Evolutionary conservation across 75 land plant genomes (phyloP), one percentile per base, ranked within the genome.

Genomic region (Pinus taeda): DNA sequence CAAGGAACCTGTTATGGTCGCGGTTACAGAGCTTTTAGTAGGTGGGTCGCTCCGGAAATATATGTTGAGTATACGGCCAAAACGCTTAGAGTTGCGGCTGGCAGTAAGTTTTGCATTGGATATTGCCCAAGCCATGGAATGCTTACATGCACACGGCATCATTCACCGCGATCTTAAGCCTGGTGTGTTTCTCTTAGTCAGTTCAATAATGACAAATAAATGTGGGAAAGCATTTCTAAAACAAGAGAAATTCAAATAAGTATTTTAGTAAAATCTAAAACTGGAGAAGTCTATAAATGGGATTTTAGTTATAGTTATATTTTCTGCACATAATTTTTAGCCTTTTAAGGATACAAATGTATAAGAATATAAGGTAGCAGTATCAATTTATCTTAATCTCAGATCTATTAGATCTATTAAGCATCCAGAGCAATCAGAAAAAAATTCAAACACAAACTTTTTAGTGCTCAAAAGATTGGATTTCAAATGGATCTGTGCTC

Each of bases 91-190:
- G 36, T 74, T 75, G 56, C 64, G 87, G 24, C 81, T 84, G 69
- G 93, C 93, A 3, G 79, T 95, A 77, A 90, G 85, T 15, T 95
- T 93, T 78, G 98, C 98, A 3, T 84, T 95, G 66, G 98, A 95
- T 77, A 91, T 95, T 78, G 96, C 98, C 73, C 84, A 94, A 79
- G 98, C 92, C 26, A 89, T 95, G 93, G 98, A 95, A 74, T 95
- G 96, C 80, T 81, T 95, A 66, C 98, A 95, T 77, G 88, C 86
- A 36, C 91, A 95, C 84, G 98, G 96, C 3, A 95, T 95, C 80
- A 95, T 95, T 61, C 98, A 95, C 64, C 88, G 98, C 57, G 98
- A 95, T 79, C 81, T 95, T 57, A 95, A 95, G 77, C 98, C 98
- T 73, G 93, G 91, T 87, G 85, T 76, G 55, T 49, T 49, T 49